Base-by-base conservation (phyloP, 345 rosid species). In the Garcia nutans region DNA sequence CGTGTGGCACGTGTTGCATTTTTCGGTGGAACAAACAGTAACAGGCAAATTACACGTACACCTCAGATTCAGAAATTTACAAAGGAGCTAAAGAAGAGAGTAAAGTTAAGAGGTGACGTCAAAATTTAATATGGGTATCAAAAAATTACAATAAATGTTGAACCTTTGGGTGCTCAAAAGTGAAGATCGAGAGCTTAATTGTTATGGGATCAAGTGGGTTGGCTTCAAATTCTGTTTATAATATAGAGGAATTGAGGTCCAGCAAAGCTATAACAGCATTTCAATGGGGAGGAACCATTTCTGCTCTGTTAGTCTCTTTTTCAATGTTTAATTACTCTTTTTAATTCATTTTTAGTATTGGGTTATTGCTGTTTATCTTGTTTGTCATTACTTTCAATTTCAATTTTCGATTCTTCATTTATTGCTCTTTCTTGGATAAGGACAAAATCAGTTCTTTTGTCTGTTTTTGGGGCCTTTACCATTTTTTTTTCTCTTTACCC, bases 221-320 rank as follows among this genome's bases (percentile, higher is more conserved):
- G 60, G 71, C 68, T 52, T 24, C 69, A 33, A 69, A 56, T 72
- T 16, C 76, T 45, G 20, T 65, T 1, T 61, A 49, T 60, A 59
- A 68, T 50, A 28, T 57, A 11, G 65, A 70, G 31, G 72, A 74
- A n/a, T 44, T 31, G 62, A 68, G 66, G 63, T 76, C 83, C 68
- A 70, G 77, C 70, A 72, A 71, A 15, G 77, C 8, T 66, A 76
- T 59, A 52, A 72, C 74, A 37, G 63, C 65, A 68, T 85, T 84
- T 57, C 83, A 85, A 37, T 85, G 87, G 87, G 86, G 82, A 64
- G 87, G 85, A 47, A 77, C 88, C 74, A 72, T 84, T 57, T 75
- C 77, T 8, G 86, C 90, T 37, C 8, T 84, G 90, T 84, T 70
- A 84, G 90, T 77, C 45, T 47, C 15, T 15, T 68, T 52, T 26